phyloP scores from a whole-genome alignment of 805 yeast species.

The Torulaspora maleeae region DNA sequence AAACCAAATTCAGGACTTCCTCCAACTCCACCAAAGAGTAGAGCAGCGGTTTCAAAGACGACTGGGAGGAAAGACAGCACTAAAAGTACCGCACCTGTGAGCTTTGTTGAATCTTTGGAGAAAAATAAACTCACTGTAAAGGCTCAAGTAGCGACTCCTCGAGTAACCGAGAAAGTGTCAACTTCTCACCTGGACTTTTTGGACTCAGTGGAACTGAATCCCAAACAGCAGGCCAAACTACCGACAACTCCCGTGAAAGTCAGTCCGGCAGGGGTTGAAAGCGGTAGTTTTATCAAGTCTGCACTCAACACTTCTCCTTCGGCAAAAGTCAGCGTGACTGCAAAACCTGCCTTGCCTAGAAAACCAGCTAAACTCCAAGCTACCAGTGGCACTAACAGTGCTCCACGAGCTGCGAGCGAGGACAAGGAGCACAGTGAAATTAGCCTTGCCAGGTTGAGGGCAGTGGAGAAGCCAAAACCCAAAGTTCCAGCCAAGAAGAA shows the following conservation, averaged over 20 bases:
- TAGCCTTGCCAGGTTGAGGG: constrained; percentile 6
- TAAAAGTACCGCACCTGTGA: constrained; percentile 1
- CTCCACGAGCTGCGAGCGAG: neutral
- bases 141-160: neutral
- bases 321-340: neutral
- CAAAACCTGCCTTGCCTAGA: constrained; percentile 13
- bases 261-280: neutral
- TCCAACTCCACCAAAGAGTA: constrained; percentile 12
- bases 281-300: constrained; percentile 23
- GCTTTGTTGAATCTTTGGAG: constrained; percentile 20
- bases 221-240: neutral
- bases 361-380: constrained; percentile 11
- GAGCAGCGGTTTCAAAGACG: neutral
- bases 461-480: constrained; percentile 12
- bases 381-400: neutral
- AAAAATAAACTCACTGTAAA: constrained; percentile 19
- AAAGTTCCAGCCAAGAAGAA: constrained; percentile 16
- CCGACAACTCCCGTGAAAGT: neutral
- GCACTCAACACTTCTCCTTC: constrained; percentile 13
- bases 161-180: neutral
- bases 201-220: constrained; percentile 23
- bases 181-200: constrained; percentile 17
- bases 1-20: constrained; percentile 5
- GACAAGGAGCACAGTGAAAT: constrained; percentile 1
- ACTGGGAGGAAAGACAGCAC: too few relatives aligned